A percentile compares a stretch with the other conserved stretches of the same genome.
phyloP scores from a whole-genome alignment of 2,329 filamentous ascomycete species.

The Botrytis byssoidea region DNA sequence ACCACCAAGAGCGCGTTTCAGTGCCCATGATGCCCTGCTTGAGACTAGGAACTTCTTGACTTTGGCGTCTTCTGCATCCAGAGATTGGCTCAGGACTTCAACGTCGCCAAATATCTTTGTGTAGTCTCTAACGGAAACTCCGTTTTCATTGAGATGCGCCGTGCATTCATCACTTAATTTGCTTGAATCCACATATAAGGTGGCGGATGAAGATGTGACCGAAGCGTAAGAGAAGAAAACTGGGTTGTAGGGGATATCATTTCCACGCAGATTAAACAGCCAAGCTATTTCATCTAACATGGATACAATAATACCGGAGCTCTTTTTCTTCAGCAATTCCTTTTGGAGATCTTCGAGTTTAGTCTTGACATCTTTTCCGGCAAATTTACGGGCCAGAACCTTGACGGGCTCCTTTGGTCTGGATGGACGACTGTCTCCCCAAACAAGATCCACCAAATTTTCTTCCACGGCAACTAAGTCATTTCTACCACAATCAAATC shows the following conservation, averaged over 20 bases:
- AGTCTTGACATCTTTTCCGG: constrained; percentile 77
- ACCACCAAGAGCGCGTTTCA: constrained; percentile 82
- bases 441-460: constrained; percentile 90
- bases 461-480: constrained; percentile 72
- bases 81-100: constrained; percentile 56
- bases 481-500: constrained; percentile 8
- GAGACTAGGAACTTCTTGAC: constrained; percentile 75
- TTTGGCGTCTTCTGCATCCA: constrained; percentile 40
- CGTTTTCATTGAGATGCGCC: constrained; percentile 65
- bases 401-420: constrained; percentile 75
- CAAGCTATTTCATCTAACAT: constrained; percentile 97
- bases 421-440: constrained; percentile 70
- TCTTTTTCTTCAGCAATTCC: constrained; percentile 87
- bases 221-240: constrained; percentile 98
- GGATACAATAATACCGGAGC: constrained; percentile 82
- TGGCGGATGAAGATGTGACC: constrained; percentile 72
- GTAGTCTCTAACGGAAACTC: constrained; percentile 78
- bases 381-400: constrained; percentile 67
- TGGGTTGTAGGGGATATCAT: constrained; percentile 94
- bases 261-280: constrained; percentile 96
- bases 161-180: constrained; percentile 71
- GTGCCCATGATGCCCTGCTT: constrained; percentile 87
- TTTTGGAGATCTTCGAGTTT: constrained; percentile 88
- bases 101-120: constrained; percentile 76
- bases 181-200: constrained; percentile 77